Evolutionary conservation across 129 eudicot species (phyloP), one percentile per base, ranked within the genome.

Genomic region (Rutidosis leptorrhynchoides): DNA sequence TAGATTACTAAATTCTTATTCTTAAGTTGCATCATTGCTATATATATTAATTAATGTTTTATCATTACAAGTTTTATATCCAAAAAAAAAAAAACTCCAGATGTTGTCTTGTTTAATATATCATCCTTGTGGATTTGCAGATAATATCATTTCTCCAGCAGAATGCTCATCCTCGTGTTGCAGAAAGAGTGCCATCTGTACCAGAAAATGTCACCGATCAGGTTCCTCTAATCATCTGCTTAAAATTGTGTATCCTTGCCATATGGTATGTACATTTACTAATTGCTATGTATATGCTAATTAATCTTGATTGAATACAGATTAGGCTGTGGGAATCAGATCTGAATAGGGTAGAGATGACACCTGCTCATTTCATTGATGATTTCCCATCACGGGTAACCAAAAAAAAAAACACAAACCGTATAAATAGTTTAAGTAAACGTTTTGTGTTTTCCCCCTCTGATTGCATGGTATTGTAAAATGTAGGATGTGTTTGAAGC

Each of bases 161-260:
- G 85, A 93, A 93, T 82, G 96, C 95, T 64, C 98, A 93, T 80
- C 96, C 96, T 76, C 90, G 96, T 69, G 98, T 88, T 48, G 92
- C 92, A 11, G 95, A 88, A 71, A 84, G 79, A 77, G 72, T 80
- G 62, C 98, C 96, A 6, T 46, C 95, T 74, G 96, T 93, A 28
- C 98, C 96, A 15, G 98, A 93, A 81, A 93, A 93, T 73, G 96
- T 93, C 32, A 88, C 96, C 0, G 98, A 93, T 72, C 98, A 93
- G 98, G 98, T 92, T 62, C 65, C 20, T 14, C 62, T 11, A n/a
- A n/a, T 64, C 68, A 30, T 29, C 48, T 35, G n/a, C 37, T 24
- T 19, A 55, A 12, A 27, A 48, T 45, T 45, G 58, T 11, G 21
- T 25, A 15, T 21, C 68, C 35, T 70, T 23, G 3, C 30, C 27